These are phyloP conservation scores for Haberlea rhodopensis DNA, from an alignment of 257 asterid genomes.

Conservation along the genomic window DNA sequence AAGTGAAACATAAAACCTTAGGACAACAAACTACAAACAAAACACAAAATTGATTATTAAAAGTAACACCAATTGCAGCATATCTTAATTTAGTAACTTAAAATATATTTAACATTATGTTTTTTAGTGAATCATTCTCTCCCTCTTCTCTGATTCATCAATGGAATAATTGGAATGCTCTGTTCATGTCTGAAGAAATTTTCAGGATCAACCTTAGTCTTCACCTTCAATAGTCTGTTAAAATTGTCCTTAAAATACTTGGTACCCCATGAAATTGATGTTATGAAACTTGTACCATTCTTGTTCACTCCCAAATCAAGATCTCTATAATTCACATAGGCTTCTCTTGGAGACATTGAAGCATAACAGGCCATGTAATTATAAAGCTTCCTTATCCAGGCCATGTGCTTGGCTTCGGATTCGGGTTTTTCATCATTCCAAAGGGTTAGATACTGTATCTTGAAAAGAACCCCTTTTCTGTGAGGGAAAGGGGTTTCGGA, in stretches of 20 bases:
- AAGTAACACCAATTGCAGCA: neutral
- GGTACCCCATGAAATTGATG: slow-evolving; percentile 55
- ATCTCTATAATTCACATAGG: slow-evolving; percentile 70
- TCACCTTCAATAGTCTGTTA: slow-evolving; percentile 45
- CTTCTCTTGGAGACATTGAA: slow-evolving; percentile 60
- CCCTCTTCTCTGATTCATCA: slow-evolving; percentile 21
- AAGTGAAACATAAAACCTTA: neutral
- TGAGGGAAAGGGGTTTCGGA: slow-evolving; percentile 67
- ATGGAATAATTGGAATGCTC: slow-evolving; percentile 56
- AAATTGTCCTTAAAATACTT: slow-evolving; percentile 58
- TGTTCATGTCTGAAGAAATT: slow-evolving; percentile 72
- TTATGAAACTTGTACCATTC: slow-evolving; percentile 33
- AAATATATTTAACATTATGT: neutral
- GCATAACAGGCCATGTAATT: slow-evolving; percentile 63
- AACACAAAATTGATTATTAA: too few relatives aligned
- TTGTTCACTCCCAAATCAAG: slow-evolving; percentile 60
- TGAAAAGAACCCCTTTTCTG: slow-evolving; percentile 46
- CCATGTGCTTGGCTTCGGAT: slow-evolving; percentile 39
- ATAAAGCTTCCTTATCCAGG: slow-evolving; percentile 55
- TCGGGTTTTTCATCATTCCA: slow-evolving; percentile 50
- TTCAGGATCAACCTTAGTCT: slow-evolving; percentile 61
- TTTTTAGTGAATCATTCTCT: slow-evolving; percentile 32
- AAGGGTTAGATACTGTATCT: slow-evolving; percentile 41
- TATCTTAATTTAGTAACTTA: neutral
- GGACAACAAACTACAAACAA: neutral